These are phyloP conservation scores for Musa balbisiana DNA, from an alignment of 202 grass and related monocot genomes.

Conservation along the genomic window DNA sequence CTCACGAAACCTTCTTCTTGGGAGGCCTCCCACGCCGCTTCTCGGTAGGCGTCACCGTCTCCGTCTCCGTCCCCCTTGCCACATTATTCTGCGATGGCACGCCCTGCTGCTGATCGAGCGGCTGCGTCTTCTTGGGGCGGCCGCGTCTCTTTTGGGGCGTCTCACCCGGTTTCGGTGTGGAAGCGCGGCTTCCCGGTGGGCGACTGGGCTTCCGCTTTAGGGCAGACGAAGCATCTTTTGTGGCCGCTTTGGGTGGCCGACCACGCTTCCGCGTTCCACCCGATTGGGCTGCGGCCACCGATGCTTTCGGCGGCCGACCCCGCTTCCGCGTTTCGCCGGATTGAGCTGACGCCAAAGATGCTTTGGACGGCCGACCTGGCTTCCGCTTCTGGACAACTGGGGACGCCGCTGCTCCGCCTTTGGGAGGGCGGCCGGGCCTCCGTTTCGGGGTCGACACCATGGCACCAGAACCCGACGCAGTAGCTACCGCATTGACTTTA, in stretches of 20 bases:
- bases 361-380: slow-evolving; percentile 1
- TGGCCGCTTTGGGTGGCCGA: not conserved
- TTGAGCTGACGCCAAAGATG: not conserved
- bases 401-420: not conserved
- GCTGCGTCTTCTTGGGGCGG: slow-evolving; percentile 12
- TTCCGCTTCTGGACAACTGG: not conserved
- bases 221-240: not conserved
- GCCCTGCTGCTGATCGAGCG: not conserved
- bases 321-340: not conserved
- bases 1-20: not conserved
- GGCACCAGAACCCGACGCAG: not conserved
- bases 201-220: slow-evolving; percentile 4
- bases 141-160: slow-evolving; percentile 10
- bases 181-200: not conserved
- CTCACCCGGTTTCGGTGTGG: not conserved
- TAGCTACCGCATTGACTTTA: not conserved
- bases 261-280: not conserved
- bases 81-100: not conserved
- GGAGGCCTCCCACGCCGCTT: slow-evolving; percentile 18
- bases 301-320: slow-evolving; percentile 1
- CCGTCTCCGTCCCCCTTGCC: not conserved
- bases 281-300: not conserved
- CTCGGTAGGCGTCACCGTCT: not conserved
- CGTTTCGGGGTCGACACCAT: not conserved
- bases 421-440: slow-evolving; percentile 24